A percentile compares a stretch with the other conserved stretches of the same genome.
phyloP scores from a whole-genome alignment of 2,329 filamentous ascomycete genomes.

The Arthrinium puccinioides region DNA sequence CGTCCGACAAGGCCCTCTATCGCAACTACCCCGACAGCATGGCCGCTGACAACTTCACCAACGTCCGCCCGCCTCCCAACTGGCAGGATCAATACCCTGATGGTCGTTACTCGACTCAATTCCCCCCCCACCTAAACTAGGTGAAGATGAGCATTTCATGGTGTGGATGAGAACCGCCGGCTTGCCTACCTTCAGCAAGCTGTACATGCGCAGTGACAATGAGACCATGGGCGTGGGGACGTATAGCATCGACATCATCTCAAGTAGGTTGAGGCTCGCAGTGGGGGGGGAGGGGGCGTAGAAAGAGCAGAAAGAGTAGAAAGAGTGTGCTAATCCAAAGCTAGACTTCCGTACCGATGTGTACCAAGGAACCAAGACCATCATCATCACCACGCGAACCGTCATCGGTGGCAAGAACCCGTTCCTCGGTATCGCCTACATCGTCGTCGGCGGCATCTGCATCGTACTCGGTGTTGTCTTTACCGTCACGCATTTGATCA shows the following conservation, averaged over 20 bases:
- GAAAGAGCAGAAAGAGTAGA: too few relatives aligned
- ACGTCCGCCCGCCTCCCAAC: slow-evolving; percentile 70
- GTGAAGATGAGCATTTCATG: slow-evolving; percentile 77
- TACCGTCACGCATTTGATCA: slow-evolving; percentile 83
- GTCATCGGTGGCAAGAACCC: slow-evolving; percentile 93
- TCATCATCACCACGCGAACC: slow-evolving; percentile 81
- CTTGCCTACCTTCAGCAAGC: slow-evolving; percentile 88
- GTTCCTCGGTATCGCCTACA: slow-evolving; percentile 92
- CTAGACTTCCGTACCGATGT: slow-evolving; percentile 71
- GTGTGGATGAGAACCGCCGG: slow-evolving; percentile 99
- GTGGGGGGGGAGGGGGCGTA: too few relatives aligned
- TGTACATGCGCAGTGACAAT: slow-evolving; percentile 76
- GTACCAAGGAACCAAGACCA: slow-evolving; percentile 83
- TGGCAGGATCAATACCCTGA: slow-evolving; percentile 67
- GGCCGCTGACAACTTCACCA: slow-evolving; percentile 52
- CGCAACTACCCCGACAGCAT: slow-evolving; percentile 37
- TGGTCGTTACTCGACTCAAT: slow-evolving; percentile 58
- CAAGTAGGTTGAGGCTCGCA: slow-evolving; percentile 57
- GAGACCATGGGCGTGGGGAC: slow-evolving; percentile 59
- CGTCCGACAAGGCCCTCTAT: slow-evolving; percentile 74
- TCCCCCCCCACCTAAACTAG: slow-evolving; percentile 65
- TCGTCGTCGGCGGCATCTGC: slow-evolving; percentile 89
- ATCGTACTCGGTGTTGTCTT: slow-evolving; percentile 83
- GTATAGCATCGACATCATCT: slow-evolving; percentile 70
- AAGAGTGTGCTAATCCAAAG: neutral